phyloP scores from a whole-genome alignment of 352 stramenopile genomes.

The Aphanomyces astaci region DNA sequence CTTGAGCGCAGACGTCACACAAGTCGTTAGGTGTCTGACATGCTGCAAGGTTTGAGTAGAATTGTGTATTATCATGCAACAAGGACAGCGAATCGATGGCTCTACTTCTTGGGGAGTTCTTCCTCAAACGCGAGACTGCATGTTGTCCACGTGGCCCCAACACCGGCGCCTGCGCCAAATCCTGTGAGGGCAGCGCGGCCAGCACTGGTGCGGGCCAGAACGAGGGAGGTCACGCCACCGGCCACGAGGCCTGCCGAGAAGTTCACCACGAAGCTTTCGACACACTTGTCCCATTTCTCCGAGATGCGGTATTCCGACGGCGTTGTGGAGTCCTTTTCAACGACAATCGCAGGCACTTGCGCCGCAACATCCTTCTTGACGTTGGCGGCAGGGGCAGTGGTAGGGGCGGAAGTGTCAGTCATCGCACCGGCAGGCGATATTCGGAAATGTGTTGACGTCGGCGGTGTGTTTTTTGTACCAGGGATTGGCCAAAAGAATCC shows the following conservation, averaged over 20 bases:
- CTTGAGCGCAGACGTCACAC: no score
- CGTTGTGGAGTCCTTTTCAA: constrained; percentile 35
- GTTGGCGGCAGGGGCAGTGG: not conserved
- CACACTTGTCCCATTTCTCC: constrained; percentile 86
- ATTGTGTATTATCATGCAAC: not conserved
- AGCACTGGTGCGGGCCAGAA: constrained; percentile 59
- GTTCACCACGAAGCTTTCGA: constrained; percentile 84
- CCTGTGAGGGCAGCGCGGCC: constrained; percentile 58
- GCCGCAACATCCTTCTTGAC: constrained; percentile 29
- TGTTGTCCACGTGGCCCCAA: constrained; percentile 77
- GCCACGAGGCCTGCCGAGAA: constrained; percentile 74
- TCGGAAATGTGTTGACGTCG: not conserved
- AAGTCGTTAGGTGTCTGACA: no score
- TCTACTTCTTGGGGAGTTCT: constrained; percentile 19
- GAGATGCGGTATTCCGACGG: constrained; percentile 86
- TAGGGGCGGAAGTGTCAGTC: not conserved
- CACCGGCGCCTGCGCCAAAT: constrained; percentile 56
- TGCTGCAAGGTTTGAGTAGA: no score
- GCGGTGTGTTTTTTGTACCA: not conserved
- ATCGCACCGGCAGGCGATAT: not conserved
- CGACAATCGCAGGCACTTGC: not conserved
- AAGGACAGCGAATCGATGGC: not conserved
- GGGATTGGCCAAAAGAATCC: not conserved
- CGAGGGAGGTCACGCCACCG: constrained; percentile 70
- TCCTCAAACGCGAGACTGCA: constrained; percentile 75